These are phyloP conservation scores for Noccaea bulbosa DNA, from an alignment of 345 rosid species.

Conservation along the genomic window DNA sequence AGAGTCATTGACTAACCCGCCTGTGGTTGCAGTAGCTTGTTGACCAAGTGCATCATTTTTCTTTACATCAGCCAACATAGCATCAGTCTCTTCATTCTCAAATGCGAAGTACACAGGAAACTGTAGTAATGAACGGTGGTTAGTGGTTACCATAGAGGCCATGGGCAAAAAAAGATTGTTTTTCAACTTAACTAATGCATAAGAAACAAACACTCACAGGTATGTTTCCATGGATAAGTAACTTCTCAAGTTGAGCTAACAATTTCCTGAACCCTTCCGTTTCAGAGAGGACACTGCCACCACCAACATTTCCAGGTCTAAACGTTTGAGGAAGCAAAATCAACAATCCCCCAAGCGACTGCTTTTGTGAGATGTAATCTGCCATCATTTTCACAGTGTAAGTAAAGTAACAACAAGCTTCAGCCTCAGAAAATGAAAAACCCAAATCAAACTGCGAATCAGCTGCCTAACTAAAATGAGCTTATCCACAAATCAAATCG, in stretches of 20 bases:
- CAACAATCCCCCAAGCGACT: slow-evolving; percentile 82
- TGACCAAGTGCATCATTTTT: slow-evolving; percentile 86
- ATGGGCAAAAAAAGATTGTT: background rate
- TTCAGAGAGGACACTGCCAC: slow-evolving; percentile 40
- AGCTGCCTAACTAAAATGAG: background rate
- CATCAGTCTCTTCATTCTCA: slow-evolving; percentile 81
- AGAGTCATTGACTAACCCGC: slow-evolving; percentile 73
- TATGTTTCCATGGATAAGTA: slow-evolving; percentile 69
- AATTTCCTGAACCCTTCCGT: slow-evolving; percentile 49
- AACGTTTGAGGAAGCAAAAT: slow-evolving; percentile 81
- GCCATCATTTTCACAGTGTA: slow-evolving; percentile 34
- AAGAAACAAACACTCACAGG: slow-evolving; percentile 66
- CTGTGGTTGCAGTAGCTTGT: slow-evolving; percentile 93
- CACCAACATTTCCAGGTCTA: slow-evolving; percentile 52
- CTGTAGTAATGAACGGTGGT: slow-evolving; percentile 46
- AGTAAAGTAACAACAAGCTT: background rate
- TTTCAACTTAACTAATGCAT: background rate
- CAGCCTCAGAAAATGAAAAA: slow-evolving; percentile 2
- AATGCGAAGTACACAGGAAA: slow-evolving; percentile 96
- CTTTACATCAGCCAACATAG: slow-evolving; percentile 82
- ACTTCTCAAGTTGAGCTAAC: slow-evolving; percentile 67
- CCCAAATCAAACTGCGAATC: slow-evolving; percentile 12
- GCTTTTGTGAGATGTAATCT: slow-evolving; percentile 73
- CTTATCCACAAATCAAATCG: background rate
- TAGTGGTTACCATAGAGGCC: background rate